Evolutionary conservation across 805 yeast genomes (phyloP), one percentile per base, ranked within the genome.

Genomic region (Komagataella pastoris): DNA sequence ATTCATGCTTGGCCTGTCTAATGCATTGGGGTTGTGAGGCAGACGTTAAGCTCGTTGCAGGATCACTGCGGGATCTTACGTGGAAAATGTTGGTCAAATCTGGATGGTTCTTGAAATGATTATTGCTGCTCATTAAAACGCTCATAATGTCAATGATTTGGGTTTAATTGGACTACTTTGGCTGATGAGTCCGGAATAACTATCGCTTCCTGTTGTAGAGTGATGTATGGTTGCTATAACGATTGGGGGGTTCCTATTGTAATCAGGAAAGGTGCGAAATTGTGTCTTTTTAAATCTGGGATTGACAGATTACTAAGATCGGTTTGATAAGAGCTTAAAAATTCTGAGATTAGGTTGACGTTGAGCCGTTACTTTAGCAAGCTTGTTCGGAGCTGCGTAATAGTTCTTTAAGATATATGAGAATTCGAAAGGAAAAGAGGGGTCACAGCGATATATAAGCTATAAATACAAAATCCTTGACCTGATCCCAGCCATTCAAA

Each of bases 271-370:
- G n/a, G 40, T 30, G 40, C 40, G 40, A 30, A 30, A 30, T 10
- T 30, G 5, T 30, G 14, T 30, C 40, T 14, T 30, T 30, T 30
- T 30, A 30, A 30, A 30, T 30, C 14, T 74, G 40, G 40, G 40
- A 30, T 30, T 30, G 40, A 30, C 40, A 30, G 40, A 10, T 4
- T 30, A 30, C 23, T 21, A 10, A 30, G 40, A 30, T 10, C 12
- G 10, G 14, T 5, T 30, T 30, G 40, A 30, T 30, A 8, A 8
- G n/a, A 10, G 40, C 14, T 10, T 30, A 10, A 10, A 14, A 8
- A 7, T 10, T 30, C 12, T 10, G 14, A 30, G 14, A 14, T 30
- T 30, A 14, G 14, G 40, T 30, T 4, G 6, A 12, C 14, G 18
- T 10, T 30, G 14, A 8, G 7, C 14, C 14, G 40, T 10, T 10